Base-by-base conservation (phyloP, 2,329 filamentous ascomycete species). In the Lachnellula hyalina region DNA sequence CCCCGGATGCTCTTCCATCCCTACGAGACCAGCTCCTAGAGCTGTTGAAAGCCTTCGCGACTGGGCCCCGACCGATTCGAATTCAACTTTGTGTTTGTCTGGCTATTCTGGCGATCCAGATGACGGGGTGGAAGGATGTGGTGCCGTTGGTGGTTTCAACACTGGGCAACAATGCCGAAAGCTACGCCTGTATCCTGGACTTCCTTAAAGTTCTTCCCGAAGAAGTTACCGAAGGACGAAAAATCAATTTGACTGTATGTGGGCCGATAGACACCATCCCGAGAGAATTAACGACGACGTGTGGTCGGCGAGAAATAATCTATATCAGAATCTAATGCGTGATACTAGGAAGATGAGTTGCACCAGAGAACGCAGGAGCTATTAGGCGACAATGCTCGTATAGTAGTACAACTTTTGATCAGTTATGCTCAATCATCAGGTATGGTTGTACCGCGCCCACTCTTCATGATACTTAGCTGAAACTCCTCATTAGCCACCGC, bases 161-260 rank as follows among this genome's bases (percentile, higher is more conserved):
- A 44, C 82, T 97, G 54, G 87, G 88, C 62, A 83, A 82, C 70
- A 87, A 88, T 67, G 83, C 87, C 57, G 84, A 86, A 68, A 90
- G 87, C 70, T 84, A 94, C 66, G 84, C 91, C 62, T 94, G 89
- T 72, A 88, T 97, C 67, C 80, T 99, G 68, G 94, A 99, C 73
- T 99, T 99, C 73, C 80, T 99, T 63, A 91, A 90, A 73, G 92
- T 99, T 67, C 85, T 99, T 63, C 94, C 94, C 54, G 94, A 99
- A 79, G 94, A 99, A 81, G 94, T 99, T 70, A 97, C 90, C 65
- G 93, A 99, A 81, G 94, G 94, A 76, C 90, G 94, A 76, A 99
- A 97, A 79, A 96, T 99, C 81, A 96, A 91, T 81, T 82, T 99
- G 76, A 92, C 90, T 84, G 92, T 96, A 94, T 78, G 90, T 93